These are phyloP conservation scores for Porogramme epimiltina DNA, from an alignment of 1,284 basidiomycete species.

Conservation along the genomic window DNA sequence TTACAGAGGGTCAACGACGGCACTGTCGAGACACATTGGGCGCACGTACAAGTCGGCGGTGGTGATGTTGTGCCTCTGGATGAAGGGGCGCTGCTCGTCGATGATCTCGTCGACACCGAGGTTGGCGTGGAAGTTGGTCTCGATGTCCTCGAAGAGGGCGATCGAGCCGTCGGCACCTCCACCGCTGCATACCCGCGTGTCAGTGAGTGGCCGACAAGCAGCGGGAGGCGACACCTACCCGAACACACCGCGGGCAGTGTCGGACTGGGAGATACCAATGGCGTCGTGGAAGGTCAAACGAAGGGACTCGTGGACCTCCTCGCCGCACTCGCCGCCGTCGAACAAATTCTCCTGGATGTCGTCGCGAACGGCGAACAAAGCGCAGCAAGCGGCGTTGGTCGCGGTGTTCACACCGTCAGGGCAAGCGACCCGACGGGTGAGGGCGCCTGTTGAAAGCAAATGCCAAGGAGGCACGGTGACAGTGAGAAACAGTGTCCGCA, in stretches of 20 bases:
- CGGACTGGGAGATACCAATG: constrained; percentile 23
- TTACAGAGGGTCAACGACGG: background rate
- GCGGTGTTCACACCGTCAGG: constrained; percentile 29
- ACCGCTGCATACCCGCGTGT: constrained; percentile 14
- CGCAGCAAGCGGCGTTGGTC: constrained; percentile 40
- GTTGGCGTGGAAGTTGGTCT: constrained; percentile 28
- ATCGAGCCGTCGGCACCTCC: constrained; percentile 31
- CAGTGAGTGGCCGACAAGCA: background rate
- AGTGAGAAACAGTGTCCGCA: background rate
- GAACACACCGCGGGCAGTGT: background rate
- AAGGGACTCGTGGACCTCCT: constrained; percentile 4
- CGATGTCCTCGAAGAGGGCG: constrained; percentile 24
- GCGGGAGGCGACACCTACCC: background rate
- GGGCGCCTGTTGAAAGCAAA: constrained; percentile 12
- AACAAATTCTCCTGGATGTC: constrained; percentile 37
- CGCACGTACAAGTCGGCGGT: constrained; percentile 30
- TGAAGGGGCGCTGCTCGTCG: constrained; percentile 27
- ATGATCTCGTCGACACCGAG: constrained; percentile 31
- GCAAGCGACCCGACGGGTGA: constrained; percentile 25
- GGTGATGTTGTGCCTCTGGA: constrained; percentile 26
- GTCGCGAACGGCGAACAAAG: constrained; percentile 37
- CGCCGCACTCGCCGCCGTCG: constrained; percentile 1
- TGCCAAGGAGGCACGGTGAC: background rate
- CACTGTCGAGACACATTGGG: background rate
- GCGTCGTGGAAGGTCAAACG: constrained; percentile 33